Evolutionary conservation across 352 stramenopile genomes (phyloP), one percentile per base, ranked within the genome.

Genomic region (Phytophthora tentaculata): DNA sequence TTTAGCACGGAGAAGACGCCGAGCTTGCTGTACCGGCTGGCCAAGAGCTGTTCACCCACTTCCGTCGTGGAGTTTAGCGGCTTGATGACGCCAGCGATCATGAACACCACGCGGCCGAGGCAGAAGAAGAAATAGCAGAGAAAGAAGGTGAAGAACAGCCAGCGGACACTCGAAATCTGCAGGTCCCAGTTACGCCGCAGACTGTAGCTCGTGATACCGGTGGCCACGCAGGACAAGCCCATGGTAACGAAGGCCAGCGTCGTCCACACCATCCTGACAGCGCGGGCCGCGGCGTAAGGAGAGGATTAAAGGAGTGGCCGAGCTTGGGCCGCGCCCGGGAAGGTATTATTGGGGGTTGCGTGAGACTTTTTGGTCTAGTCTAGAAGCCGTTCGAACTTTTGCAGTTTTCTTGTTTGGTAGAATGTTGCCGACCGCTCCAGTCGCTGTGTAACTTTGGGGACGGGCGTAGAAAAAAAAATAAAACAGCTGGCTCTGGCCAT

Each of bases 111-210:
- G 16, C 79, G 77, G 53, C 70, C 28, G 7, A 67, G 45, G 28
- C 60, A 69, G 50, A 80, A 83, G 29, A 72, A 41, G 35, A 64
- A 82, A 32, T 85, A 69, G 48, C 71, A 86, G 10, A 74, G 23
- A 57, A 90, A 88, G 39, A 90, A 86, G 50, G 76, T 53, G 66
- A 81, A 82, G 23, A 90, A 90, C 29, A 90, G 67, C 81, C 81
- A 90, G 3, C 81, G 79, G 24, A 90, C 79, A 17, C 79, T 84
- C 5, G 78, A 84, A 32, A 81, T 54, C n/a, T 77, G 76, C 48
- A 86, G 43, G 53, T 86, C 77, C 75, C 77, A 86, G n/a, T 64
- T 64, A 19, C 63, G 70, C 5, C 76, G 69, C 17, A 88, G 66
- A 9, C 62, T 76, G 60, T 80, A 59, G 43, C 66, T 80, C n/a